These are phyloP conservation scores for Penicillium freii DNA, from an alignment of 2,329 filamentous ascomycete species.

Conservation along the genomic window DNA sequence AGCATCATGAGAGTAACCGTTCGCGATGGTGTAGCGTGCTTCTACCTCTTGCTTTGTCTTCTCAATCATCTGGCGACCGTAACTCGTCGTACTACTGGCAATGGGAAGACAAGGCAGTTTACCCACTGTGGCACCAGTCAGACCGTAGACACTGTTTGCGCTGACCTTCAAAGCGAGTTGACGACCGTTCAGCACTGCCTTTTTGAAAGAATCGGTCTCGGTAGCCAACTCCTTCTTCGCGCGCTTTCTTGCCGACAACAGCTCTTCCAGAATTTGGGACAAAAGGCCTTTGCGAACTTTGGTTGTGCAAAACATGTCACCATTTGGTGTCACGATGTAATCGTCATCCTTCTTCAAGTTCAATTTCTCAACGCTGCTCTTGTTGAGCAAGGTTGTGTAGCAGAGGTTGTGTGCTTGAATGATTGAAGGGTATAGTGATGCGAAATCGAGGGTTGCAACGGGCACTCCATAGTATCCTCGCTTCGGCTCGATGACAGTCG, in stretches of 20 bases:
- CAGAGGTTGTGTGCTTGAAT: constrained; percentile 98
- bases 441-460: constrained; percentile 96
- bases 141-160: constrained; percentile 95
- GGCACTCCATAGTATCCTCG: constrained; percentile 93
- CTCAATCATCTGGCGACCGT: constrained; percentile 98
- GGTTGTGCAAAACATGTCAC: constrained; percentile 84
- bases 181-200: constrained; percentile 94
- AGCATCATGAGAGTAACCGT: constrained; percentile 91
- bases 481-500: constrained; percentile 93
- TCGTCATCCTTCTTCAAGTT: constrained; percentile 82
- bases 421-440: constrained; percentile 96
- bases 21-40: constrained; percentile 81
- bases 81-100: constrained; percentile 94
- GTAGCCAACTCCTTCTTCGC: constrained; percentile 86
- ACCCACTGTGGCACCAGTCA: constrained; percentile 93
- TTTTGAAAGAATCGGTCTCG: constrained; percentile 95
- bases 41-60: constrained; percentile 97
- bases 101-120: constrained; percentile 94
- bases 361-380: constrained; percentile 71
- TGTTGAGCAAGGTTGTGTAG: constrained; percentile 89
- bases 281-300: constrained; percentile 89
- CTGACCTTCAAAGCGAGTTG: constrained; percentile 95
- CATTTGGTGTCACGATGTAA: constrained; percentile 94
- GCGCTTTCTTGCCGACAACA: constrained; percentile 86
- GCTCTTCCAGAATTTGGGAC: constrained; percentile 91